Conservation (phyloP, 2,329 filamentous ascomycete species). For the Neofusicoccum sp. region DNA sequence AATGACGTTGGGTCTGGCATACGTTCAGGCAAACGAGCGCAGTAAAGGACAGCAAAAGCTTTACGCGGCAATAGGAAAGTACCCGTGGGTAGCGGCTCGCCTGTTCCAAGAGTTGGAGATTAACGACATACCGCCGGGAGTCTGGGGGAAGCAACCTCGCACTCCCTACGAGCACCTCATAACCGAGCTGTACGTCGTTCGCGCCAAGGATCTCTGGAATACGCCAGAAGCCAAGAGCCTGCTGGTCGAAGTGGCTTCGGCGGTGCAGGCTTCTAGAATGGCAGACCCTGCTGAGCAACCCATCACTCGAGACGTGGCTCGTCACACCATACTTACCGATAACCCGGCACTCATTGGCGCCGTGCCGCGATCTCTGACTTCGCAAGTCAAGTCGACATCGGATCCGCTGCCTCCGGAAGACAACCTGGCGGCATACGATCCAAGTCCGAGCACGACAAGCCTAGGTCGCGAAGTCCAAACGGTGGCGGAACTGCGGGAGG, state of each 20-base stretch:
- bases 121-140: conserved; percentile 68
- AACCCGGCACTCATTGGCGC: conserved; percentile 67
- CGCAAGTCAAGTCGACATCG: conserved; percentile 60
- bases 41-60: conserved; percentile 65
- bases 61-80: conserved; percentile 63
- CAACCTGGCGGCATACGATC: conserved; percentile 29
- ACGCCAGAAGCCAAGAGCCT: conserved; percentile 67
- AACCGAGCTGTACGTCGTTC: conserved; percentile 71
- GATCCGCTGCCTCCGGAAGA: conserved; percentile 75
- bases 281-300: conserved; percentile 36
- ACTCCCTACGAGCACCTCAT: conserved; percentile 66
- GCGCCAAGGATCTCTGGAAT: conserved; percentile 83
- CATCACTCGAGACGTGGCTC: conserved; percentile 59
- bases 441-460: not conserved
- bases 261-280: conserved; percentile 43
- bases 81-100: conserved; percentile 81
- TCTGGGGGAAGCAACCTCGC: conserved; percentile 77
- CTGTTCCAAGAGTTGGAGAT: conserved; percentile 79
- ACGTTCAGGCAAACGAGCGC: conserved; percentile 66
- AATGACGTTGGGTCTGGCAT: conserved; percentile 74
- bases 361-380: conserved; percentile 64
- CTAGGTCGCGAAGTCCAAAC: not conserved
- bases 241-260: conserved; percentile 67
- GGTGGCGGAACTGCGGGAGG: conserved; percentile 11
- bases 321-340: conserved; percentile 77